phyloP scores from a whole-genome alignment of 1,284 basidiomycete genomes.

The Ganoderma multipileum region DNA sequence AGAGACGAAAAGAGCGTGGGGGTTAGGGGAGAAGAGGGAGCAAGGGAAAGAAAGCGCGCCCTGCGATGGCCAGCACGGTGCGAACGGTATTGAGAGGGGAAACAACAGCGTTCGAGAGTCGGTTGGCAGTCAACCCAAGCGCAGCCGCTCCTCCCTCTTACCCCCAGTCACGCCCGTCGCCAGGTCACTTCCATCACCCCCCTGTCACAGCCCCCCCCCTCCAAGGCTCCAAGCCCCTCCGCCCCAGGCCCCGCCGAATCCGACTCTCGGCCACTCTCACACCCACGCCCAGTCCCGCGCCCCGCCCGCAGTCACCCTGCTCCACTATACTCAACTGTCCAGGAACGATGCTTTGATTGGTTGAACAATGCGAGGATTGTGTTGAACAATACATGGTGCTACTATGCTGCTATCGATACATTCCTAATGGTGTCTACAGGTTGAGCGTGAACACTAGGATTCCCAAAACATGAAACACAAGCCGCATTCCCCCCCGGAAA shows the following conservation, averaged over 20 bases:
- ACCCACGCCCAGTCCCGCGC: not conserved
- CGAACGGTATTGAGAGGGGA: conserved; percentile 36
- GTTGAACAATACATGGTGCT: conserved; percentile 31
- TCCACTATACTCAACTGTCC: not conserved
- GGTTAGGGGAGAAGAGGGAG: conserved; percentile 31
- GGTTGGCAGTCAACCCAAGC: conserved; percentile 15
- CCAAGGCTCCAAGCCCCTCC: not conserved
- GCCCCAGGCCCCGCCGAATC: conserved; percentile 3
- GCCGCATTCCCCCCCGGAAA: not conserved
- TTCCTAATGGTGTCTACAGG: conserved; percentile 13
- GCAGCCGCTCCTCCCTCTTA: not conserved
- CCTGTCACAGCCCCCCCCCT: conserved; percentile 23
- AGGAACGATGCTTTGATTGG: conserved; percentile 6
- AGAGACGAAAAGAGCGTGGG: conserved; percentile 44
- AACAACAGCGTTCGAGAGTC: conserved; percentile 29
- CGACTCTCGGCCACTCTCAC: conserved; percentile 7
- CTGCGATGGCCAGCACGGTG: conserved; percentile 44
- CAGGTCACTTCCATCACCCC: conserved; percentile 25
- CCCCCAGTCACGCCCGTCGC: conserved; percentile 21
- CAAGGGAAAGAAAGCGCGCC: conserved; percentile 31
- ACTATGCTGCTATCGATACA: conserved; percentile 29
- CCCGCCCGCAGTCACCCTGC: conserved; percentile 1
- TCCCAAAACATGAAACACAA: conserved; percentile 3
- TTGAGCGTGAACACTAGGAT: conserved; percentile 24
- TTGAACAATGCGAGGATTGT: conserved; percentile 19